Base-by-base conservation (phyloP, 148 eudicot genomes). In the Limonium bicolor region DNA sequence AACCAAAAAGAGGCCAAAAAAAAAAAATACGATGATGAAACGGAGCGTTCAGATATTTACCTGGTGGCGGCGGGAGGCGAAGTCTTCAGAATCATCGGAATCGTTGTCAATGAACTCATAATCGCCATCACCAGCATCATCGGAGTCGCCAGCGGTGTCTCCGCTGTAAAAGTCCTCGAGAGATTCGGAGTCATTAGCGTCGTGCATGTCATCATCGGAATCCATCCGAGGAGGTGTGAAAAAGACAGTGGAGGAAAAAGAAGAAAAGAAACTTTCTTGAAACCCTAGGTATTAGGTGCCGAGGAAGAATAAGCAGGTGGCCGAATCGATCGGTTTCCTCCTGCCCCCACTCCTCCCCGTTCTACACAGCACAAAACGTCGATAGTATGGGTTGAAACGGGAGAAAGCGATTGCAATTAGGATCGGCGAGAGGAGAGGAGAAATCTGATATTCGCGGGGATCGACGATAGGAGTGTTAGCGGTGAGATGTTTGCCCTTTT, bases 151-250 rank as follows among this genome's bases (percentile, higher is more conserved):
- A 25, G 57, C 80, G 20, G 62, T 67, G 5, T 64, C 92, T 5
- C 82, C 78, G 50, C 80, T 74, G 50, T 71, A 71, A 50, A 66
- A 78, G 36, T 72, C 82, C 20, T 82, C 82, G 4, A 67, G 43
- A 30, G 75, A 78, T 41, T 73, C 80, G 3, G 53, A 62, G 41
- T 81, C 85, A 45, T 66, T 66, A 9, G 82, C 76, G 37, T 74
- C 86, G 55, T 72, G 86, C 80, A 72, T 69, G 52, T 82, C 94
- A 47, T 78, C 86, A 29, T 74, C 82, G 0, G 77, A 78, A 20
- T 74, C 94, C 94, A 82, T 74, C 36, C 23, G 44, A 4, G 27
- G 19, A 40, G 4, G 39, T 15, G 0, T n/a, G 7, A 51, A 20
- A 25, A 15, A 38, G 38, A 21, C 6, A 2, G 33, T 29, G 27